Conservation (phyloP, 495 filamentous ascomycete genomes). For the Tetracladium marchalianum region DNA sequence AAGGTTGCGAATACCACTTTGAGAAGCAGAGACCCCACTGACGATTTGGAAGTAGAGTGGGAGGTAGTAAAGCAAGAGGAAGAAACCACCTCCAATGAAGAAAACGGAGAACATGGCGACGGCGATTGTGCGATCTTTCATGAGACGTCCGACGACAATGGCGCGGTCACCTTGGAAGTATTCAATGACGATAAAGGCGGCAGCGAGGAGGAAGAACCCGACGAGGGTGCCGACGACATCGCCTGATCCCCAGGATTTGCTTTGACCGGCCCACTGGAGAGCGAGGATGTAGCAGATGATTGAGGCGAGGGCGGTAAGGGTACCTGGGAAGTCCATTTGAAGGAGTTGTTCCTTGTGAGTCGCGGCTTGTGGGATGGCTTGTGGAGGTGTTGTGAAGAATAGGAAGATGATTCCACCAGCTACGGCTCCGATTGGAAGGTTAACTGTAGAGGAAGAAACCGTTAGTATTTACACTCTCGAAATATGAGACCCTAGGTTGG, state of each 20-base stretch:
- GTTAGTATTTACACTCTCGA: conserved; percentile 16
- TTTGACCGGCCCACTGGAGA: conserved; percentile 77
- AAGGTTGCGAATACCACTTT: conserved; percentile 18
- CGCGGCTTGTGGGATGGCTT: conserved; percentile 13
- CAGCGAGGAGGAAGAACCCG: conserved; percentile 53
- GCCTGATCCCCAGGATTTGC: conserved; percentile 54
- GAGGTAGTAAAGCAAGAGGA: conserved; percentile 54
- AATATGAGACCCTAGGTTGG: too few species aligned
- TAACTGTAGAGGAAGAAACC: conserved; percentile 51
- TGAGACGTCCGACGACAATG: conserved; percentile 51
- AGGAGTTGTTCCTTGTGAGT: conserved; percentile 15
- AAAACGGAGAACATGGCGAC: conserved; percentile 41
- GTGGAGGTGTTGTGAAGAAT: conserved; percentile 39
- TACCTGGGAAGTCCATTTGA: conserved; percentile 20
- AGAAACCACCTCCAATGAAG: conserved; percentile 46
- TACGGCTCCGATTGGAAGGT: conserved; percentile 47
- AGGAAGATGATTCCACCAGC: conserved; percentile 32
- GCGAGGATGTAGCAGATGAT: conserved; percentile 70
- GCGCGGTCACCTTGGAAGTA: conserved; percentile 52
- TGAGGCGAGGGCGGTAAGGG: conserved; percentile 27
- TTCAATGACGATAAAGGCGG: conserved; percentile 54
- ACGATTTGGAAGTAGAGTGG: conserved; percentile 82
- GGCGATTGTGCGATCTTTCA: conserved; percentile 54
- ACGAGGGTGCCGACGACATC: conserved; percentile 65
- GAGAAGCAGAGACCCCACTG: conserved; percentile 36